Evolutionary conservation across 805 yeast genomes (phyloP).

Genomic region (Candida endomychidarum): DNA sequence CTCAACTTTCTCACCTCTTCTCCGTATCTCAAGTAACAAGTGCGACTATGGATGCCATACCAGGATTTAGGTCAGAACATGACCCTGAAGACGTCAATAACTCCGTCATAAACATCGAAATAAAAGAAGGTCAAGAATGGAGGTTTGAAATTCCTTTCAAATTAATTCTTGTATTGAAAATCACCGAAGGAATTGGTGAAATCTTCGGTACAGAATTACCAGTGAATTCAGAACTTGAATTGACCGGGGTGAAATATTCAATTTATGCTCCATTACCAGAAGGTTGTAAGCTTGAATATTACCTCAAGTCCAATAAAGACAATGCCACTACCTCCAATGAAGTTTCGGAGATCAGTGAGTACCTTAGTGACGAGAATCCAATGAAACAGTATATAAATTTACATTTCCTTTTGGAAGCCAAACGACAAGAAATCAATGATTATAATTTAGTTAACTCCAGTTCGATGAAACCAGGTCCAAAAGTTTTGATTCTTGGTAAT

Average conservation of each 20-base stretch:
- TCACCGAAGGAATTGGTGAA: constrained; percentile 75
- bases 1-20: neutral
- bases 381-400: constrained; percentile 64
- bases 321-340: constrained; percentile 28
- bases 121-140: constrained; percentile 64
- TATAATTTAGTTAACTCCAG: constrained; percentile 17
- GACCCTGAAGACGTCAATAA: constrained; percentile 10
- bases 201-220: constrained; percentile 93
- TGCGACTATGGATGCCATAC: constrained; percentile 16
- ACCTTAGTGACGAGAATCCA: constrained; percentile 69
- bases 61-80: constrained; percentile 13
- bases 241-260: constrained; percentile 40
- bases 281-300: constrained; percentile 61
- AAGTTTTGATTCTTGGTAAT: constrained; percentile 74
- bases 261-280: constrained; percentile 47
- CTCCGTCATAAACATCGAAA: constrained; percentile 20
- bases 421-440: constrained; percentile 33
- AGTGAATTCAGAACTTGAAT: constrained; percentile 50
- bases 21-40: too few species aligned
- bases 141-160: constrained; percentile 65
- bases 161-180: constrained; percentile 49
- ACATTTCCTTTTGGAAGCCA: constrained; percentile 72
- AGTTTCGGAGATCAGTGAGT: constrained; percentile 49
- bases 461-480: constrained; percentile 46
- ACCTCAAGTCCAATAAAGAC: constrained; percentile 18